Conservation (phyloP, 352 stramenopile genomes). For the Phytophthora pistaciae region DNA sequence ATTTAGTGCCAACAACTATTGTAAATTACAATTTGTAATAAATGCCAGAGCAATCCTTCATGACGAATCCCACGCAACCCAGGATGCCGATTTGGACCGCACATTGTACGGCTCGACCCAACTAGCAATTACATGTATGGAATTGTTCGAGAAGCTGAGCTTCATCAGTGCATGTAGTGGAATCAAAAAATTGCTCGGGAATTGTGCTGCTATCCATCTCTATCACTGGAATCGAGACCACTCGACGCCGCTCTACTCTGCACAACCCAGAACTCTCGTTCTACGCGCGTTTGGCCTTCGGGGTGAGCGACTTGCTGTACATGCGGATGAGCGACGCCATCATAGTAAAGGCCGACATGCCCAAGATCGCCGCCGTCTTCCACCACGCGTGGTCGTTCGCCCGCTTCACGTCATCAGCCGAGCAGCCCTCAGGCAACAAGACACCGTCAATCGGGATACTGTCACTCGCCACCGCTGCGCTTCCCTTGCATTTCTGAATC, state of each 20-base stretch:
- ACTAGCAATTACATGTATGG: no score
- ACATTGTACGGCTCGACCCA: no score
- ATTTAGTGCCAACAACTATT: no score
- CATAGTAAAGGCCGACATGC: constrained; percentile 67
- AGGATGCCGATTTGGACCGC: no score
- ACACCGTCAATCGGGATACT: constrained; percentile 21
- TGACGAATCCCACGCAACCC: no score
- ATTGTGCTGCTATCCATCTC: constrained; percentile 6
- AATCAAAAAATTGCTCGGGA: constrained; percentile 8
- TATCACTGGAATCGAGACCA: not conserved
- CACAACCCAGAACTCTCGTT: not conserved
- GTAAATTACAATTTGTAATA: no score
- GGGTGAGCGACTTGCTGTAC: constrained; percentile 66
- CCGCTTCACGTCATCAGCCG: constrained; percentile 45
- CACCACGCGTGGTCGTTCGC: constrained; percentile 54
- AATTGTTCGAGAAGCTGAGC: no score
- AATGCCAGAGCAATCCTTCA: no score
- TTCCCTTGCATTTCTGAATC: constrained; percentile 46
- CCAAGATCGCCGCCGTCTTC: constrained; percentile 67
- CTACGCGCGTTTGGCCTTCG: constrained; percentile 75
- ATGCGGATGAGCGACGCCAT: constrained; percentile 68
- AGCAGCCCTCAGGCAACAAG: constrained; percentile 51
- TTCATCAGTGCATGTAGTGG: not conserved
- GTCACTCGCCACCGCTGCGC: constrained; percentile 12
- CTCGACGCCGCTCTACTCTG: not conserved